Evolutionary conservation across 2,329 filamentous ascomycete species (phyloP).

Genomic region (Venturia aucupariae): DNA sequence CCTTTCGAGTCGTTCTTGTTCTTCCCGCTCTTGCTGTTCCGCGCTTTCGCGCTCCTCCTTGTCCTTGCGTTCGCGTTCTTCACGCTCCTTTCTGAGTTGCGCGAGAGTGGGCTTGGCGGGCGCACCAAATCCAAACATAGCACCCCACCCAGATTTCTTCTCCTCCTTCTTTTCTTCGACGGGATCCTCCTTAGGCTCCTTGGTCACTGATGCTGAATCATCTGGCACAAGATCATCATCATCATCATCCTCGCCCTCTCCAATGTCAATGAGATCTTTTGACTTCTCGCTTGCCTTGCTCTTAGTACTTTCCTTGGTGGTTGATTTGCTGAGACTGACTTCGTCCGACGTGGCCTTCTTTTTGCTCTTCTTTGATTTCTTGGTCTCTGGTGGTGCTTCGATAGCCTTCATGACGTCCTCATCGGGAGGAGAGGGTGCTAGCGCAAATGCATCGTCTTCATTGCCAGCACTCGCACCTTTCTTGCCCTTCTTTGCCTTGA

Average conservation of each 20-base stretch:
- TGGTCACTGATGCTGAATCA: constrained; percentile 11
- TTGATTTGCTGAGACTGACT: constrained; percentile 4
- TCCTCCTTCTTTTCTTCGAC: constrained; percentile 7
- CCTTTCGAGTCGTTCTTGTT: constrained; percentile 21
- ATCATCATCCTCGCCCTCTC: constrained; percentile 9
- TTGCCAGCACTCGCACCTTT: constrained; percentile 1
- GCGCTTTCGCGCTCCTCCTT: constrained; percentile 31
- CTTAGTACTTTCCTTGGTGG: background rate
- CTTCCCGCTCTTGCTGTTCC: constrained; percentile 22
- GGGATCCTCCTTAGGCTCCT: background rate
- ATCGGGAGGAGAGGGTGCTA: constrained; percentile 13
- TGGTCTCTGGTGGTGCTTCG: constrained; percentile 4
- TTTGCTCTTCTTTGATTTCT: constrained; percentile 23
- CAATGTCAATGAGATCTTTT: background rate
- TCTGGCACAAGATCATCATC: constrained; percentile 11
- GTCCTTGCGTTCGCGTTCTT: constrained; percentile 36
- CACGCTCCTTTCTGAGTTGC: constrained; percentile 18
- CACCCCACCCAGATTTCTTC: background rate
- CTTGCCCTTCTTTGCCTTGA: constrained; percentile 14
- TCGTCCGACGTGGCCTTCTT: constrained; percentile 25
- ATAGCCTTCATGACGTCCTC: constrained; percentile 6
- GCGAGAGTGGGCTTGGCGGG: constrained; percentile 1
- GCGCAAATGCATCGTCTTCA: background rate
- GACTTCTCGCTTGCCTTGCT: constrained; percentile 6
- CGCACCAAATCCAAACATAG: constrained; percentile 7